A percentile compares a stretch with the other conserved stretches of the same genome.
These are phyloP conservation scores for Oenanthe javanica DNA, from an alignment of 140 eudicot species.

Conservation along the genomic window DNA sequence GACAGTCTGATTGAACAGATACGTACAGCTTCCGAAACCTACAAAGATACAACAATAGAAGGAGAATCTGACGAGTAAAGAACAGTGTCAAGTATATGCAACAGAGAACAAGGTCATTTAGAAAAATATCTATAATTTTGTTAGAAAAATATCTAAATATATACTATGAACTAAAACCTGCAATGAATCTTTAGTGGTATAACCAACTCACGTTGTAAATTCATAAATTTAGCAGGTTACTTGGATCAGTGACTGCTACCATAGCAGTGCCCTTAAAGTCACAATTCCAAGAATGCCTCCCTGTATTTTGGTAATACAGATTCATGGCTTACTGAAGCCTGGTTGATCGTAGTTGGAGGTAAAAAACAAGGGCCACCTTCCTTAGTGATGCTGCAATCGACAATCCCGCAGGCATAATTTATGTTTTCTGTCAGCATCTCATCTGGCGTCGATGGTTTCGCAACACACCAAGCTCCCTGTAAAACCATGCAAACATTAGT, in stretches of 20 bases:
- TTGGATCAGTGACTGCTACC: slow-evolving; percentile 34
- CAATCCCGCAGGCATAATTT: slow-evolving; percentile 19
- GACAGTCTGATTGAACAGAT: not conserved
- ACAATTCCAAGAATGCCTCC: slow-evolving; percentile 35
- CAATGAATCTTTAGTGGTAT: not conserved
- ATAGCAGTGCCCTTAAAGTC: slow-evolving; percentile 32
- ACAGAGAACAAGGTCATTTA: not conserved
- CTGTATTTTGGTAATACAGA: slow-evolving; percentile 33
- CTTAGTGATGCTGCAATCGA: slow-evolving; percentile 22
- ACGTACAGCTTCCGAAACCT: slow-evolving; percentile 32
- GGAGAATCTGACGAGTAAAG: not conserved
- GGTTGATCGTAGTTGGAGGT: slow-evolving; percentile 18
- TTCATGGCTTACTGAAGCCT: slow-evolving; percentile 51
- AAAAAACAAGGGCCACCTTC: slow-evolving; percentile 29
- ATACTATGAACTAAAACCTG: not conserved
- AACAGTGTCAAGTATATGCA: not conserved
- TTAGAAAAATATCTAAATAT: not conserved
- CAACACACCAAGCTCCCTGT: slow-evolving; percentile 27
- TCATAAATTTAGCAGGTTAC: not conserved
- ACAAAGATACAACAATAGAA: not conserved
- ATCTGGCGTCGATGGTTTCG: slow-evolving; percentile 26
- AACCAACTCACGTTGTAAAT: too few relatives aligned
- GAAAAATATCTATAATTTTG: too few relatives aligned
- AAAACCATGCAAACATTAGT: not conserved
- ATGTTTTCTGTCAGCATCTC: slow-evolving; percentile 22